Evolutionary conservation across 257 asterid genomes (phyloP).

Genomic region (Ilex asprella): DNA sequence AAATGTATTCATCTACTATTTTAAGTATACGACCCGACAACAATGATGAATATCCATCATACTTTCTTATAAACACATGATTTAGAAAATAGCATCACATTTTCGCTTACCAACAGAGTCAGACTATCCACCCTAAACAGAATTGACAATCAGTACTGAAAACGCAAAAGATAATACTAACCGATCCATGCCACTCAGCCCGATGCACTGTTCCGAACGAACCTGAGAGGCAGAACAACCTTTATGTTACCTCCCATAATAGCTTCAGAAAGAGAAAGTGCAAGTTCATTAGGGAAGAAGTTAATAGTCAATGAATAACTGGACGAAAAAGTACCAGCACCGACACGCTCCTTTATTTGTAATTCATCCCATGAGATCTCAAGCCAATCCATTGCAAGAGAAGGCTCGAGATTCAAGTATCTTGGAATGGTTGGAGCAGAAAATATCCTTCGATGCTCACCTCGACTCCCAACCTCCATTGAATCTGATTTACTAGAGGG

Average conservation of each 20-base stretch:
- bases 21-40: no score
- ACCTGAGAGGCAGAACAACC: conserved; percentile 36
- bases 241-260: conserved; percentile 13
- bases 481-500: conserved; percentile 31
- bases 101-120: no score
- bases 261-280: background rate
- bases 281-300: no score
- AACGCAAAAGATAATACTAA: conserved; percentile 30
- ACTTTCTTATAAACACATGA: no score
- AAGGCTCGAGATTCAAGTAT: conserved; percentile 75
- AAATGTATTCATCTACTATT: no score
- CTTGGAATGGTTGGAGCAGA: conserved; percentile 44
- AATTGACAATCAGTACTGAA: no score
- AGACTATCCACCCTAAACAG: no score
- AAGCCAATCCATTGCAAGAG: conserved; percentile 97
- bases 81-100: no score
- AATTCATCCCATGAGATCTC: conserved; percentile 96
- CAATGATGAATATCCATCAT: no score
- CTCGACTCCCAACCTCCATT: conserved; percentile 32
- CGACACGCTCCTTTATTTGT: conserved; percentile 87
- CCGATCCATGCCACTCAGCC: conserved; percentile 99
- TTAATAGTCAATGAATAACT: background rate
- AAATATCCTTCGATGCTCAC: conserved; percentile 27
- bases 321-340: conserved; percentile 58
- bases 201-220: conserved; percentile 99